Evolutionary conservation across 2,329 filamentous ascomycete genomes (phyloP), one percentile per base, ranked within the genome.

Genomic region (Zasmidium cellare): DNA sequence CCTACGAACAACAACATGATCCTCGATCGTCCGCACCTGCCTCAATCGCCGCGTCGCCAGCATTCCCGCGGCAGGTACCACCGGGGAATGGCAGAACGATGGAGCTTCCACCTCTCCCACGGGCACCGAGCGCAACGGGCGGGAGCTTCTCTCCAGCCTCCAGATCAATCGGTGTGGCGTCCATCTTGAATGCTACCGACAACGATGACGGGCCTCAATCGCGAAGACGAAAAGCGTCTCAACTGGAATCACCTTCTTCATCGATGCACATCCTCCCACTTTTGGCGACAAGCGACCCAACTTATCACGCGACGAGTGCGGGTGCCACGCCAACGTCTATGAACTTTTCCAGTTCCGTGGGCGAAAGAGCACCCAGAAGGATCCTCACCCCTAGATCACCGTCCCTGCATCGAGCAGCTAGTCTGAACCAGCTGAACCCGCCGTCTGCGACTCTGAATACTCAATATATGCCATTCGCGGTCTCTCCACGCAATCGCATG

Each of bases 351-450:
- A 44, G 51, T 25, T 53, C 47, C 12, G 35, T 58, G 24, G 55
- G 56, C 9, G 61, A 60, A 6, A 50, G 57, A 51, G 49, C 57
- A 31, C 61, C 62, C 16, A 62, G 84, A 62, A 79, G 80, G 31
- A 79, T 84, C n/a, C 68, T 86, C 59, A 85, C 82, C 11, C 83
- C 85, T 0, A 78, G 80, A 62, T 86, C 85, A 9, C 84, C 84
- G 9, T 73, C 68, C 3, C 53, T 79, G 44, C 75, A 76, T 54
- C 80, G 84, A 60, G 76, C 81, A 23, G 75, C 79, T 18, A 85
- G 82, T 65, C 67, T 82, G 12, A 77, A 78, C 28, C 54, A 73
- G 69, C 65, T 80, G 35, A 75, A 75, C 48, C 72, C 73, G 19
- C 53, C 75, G 0, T 78, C 77, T 18, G 77, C 75, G 22, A 80